Evolutionary conservation across 768 basidiomycete genomes (phyloP).

Genomic region (Lactifluus pinguis): DNA sequence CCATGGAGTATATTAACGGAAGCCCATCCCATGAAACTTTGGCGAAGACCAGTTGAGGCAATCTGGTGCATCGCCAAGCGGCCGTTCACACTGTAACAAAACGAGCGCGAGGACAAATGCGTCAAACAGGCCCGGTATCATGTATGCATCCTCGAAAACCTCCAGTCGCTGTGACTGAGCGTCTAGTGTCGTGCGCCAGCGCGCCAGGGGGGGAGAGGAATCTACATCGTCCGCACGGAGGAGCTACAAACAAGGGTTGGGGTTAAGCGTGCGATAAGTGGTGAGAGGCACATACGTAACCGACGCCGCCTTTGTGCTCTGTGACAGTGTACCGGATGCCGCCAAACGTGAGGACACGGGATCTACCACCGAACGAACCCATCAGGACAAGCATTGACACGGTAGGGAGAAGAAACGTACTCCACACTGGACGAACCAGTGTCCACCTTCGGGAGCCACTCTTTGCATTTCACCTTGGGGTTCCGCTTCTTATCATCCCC

Average conservation of each 20-base stretch:
- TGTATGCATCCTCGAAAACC: constrained; percentile 4
- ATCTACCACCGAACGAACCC: neutral
- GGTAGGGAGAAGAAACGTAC: neutral
- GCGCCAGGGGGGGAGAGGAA: constrained; percentile 4
- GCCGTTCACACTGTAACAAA: constrained; percentile 5
- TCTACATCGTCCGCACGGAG: neutral
- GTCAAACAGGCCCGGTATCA: constrained; percentile 6
- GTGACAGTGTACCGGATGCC: constrained; percentile 5
- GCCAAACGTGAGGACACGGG: constrained; percentile 6
- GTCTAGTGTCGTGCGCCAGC: constrained; percentile 4
- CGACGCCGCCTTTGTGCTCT: constrained; percentile 1
- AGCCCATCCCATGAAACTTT: neutral
- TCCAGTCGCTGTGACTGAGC: constrained; percentile 5
- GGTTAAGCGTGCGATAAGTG: too few relatives aligned
- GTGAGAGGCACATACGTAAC: constrained; percentile 1
- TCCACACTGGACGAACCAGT: neutral
- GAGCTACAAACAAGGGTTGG: neutral
- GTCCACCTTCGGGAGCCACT: constrained; percentile 5
- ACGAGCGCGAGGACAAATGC: constrained; percentile 12
- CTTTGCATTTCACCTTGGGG: constrained; percentile 11
- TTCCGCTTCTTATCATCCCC: neutral
- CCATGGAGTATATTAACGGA: neutral
- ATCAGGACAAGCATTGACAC: neutral
- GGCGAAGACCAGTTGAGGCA: neutral
- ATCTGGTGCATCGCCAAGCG: constrained; percentile 7